Evolutionary conservation across 352 stramenopile species (phyloP), one percentile per base, ranked within the genome.

Genomic region (Phytopythium oedochilum): DNA sequence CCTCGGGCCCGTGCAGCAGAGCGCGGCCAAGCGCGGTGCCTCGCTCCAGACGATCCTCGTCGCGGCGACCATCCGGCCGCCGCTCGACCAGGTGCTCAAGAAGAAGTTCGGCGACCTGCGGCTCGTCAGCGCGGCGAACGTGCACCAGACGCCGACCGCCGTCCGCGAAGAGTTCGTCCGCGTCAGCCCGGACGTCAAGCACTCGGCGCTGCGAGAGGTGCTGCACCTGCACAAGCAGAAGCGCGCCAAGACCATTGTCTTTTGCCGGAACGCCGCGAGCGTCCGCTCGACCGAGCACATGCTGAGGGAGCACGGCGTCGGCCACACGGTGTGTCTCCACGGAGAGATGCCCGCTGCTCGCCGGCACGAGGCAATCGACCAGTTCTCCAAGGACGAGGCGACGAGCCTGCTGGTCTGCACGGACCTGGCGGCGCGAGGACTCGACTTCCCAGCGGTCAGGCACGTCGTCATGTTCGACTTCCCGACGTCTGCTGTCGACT

Each of bases 381-480:
- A 60, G 17, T 94, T 94, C 36, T 61, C 48, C 10, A 59, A 67
- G n/a, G 61, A 73, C 50, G 25, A 65, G 14, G 49, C 67, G 12
- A 61, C 82, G 23, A 70, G 75, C 35, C 81, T 98, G 23, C 66
- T 98, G 22, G 88, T 98, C 39, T 98, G 90, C 56, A 98, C 92
- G 1, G 93, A 98, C 63, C 62, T 98, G 26, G 95, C 90, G 7
- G 88, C 86, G n/a, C 77, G 95, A 39, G 93, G 95, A 29, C 68
- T 98, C 40, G 90, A 98, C 66, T 85, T 98, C 43, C 75, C 83
- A 10, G 66, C 73, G 17, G 89, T 98, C 15, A 86, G 86, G 56
- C 88, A 94, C 44, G 88, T 98, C 12, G 73, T 98, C 18, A 96
- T 98, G 71, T 88, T 97, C 43, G 91, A 98, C 68, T 98, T 98